phyloP scores from a whole-genome alignment of 2,329 filamentous ascomycete species.

The Claviceps digitariae region DNA sequence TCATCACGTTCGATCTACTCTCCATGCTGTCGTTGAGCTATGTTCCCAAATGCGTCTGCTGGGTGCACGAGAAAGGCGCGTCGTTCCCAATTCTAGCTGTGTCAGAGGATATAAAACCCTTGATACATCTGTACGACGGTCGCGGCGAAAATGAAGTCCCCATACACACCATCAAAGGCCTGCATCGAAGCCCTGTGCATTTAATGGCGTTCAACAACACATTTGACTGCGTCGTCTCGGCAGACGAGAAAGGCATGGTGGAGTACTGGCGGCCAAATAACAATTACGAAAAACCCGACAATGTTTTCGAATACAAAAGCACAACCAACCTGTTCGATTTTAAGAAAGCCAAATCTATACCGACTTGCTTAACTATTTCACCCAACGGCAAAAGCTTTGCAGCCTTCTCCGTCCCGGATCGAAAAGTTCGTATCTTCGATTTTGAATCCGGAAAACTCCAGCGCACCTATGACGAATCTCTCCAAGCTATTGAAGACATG shows the following conservation, averaged over 20 bases:
- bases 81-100: slow-evolving; percentile 77
- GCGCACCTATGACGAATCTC: slow-evolving; percentile 88
- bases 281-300: slow-evolving; percentile 79
- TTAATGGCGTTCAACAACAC: slow-evolving; percentile 80
- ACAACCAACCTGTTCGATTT: slow-evolving; percentile 93
- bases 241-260: slow-evolving; percentile 82
- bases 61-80: slow-evolving; percentile 81
- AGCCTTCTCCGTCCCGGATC: slow-evolving; percentile 81
- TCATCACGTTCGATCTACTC: slow-evolving; percentile 77
- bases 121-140: slow-evolving; percentile 78
- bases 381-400: slow-evolving; percentile 77
- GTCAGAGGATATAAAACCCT: slow-evolving; percentile 57
- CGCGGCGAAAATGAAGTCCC: slow-evolving; percentile 66
- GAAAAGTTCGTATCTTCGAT: slow-evolving; percentile 86
- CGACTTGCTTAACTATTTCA: slow-evolving; percentile 71
- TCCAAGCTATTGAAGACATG: slow-evolving; percentile 82
- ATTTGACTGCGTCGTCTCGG: slow-evolving; percentile 83
- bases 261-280: slow-evolving; percentile 86
- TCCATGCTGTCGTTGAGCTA: slow-evolving; percentile 70
- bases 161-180: slow-evolving; percentile 59
- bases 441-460: slow-evolving; percentile 80
- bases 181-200: slow-evolving; percentile 74
- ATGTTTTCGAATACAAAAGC: slow-evolving; percentile 86
- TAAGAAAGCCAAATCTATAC: slow-evolving; percentile 83
- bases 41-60: slow-evolving; percentile 69